phyloP scores from a whole-genome alignment of 176 grass and related monocot species.

The Pontederia crassipes region DNA sequence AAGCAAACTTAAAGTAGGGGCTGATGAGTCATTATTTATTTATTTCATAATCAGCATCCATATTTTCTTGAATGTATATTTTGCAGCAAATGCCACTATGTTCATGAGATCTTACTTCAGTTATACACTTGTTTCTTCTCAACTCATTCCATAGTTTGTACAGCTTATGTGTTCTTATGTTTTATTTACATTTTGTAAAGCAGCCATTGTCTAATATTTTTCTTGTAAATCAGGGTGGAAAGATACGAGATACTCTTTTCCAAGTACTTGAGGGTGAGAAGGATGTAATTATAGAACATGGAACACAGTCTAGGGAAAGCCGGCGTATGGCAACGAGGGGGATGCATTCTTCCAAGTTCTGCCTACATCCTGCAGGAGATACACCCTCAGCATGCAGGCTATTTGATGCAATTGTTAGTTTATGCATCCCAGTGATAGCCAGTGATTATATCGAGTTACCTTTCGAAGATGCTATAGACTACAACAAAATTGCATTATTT shows the following conservation, averaged over 20 bases:
- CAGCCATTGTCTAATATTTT: not conserved
- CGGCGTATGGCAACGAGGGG: constrained; percentile 11
- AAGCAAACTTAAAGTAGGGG: no score
- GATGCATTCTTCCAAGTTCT: constrained; percentile 16
- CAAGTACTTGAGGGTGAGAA: constrained; percentile 16
- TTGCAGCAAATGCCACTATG: no score
- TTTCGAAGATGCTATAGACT: constrained; percentile 17
- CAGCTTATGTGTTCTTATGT: no score
- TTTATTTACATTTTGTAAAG: no score
- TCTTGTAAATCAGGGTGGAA: not conserved
- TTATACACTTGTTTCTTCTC: no score
- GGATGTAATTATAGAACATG: constrained; percentile 15
- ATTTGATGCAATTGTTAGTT: constrained; percentile 19
- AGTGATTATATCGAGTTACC: constrained; percentile 7
- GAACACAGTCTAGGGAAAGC: constrained; percentile 11
- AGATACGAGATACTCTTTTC: constrained; percentile 13
- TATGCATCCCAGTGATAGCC: constrained; percentile 13
- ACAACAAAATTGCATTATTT: constrained; percentile 69
- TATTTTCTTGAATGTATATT: no score
- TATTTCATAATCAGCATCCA: no score
- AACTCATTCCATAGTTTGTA: no score
- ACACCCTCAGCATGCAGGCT: constrained; percentile 14
- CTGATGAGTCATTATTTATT: no score
- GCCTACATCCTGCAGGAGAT: constrained; percentile 15
- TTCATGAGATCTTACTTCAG: no score